Percentiles rank a stretch among this genome's conserved stretches.
These are phyloP conservation scores for Trichophyton equinum DNA, from an alignment of 2,329 filamentous ascomycete species.

Conservation along the genomic window DNA sequence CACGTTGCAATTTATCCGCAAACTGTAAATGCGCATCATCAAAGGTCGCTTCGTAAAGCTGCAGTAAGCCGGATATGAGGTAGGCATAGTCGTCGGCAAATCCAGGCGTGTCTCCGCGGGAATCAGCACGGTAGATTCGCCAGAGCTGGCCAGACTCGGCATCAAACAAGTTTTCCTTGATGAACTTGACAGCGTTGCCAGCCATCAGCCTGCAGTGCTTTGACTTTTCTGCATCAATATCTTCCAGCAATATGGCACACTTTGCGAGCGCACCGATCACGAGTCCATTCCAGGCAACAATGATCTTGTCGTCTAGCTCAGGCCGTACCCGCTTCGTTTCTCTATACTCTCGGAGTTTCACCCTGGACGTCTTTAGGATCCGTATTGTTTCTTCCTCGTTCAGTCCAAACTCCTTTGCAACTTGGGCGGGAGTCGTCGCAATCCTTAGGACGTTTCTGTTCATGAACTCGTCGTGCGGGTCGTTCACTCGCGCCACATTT, in stretches of 20 bases:
- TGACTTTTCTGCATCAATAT: conserved; percentile 46
- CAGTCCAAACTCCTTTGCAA: conserved; percentile 64
- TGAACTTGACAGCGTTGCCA: conserved; percentile 55
- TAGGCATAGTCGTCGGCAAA: conserved; percentile 96
- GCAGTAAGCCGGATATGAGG: conserved; percentile 66
- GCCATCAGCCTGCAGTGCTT: conserved; percentile 54
- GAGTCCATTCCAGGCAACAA: conserved; percentile 78
- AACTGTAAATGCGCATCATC: conserved; percentile 65
- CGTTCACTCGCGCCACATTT: conserved; percentile 69
- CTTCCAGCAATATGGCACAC: conserved; percentile 54
- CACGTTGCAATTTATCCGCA: conserved; percentile 68
- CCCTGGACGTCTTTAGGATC: conserved; percentile 54
- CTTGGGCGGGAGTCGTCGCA: conserved; percentile 51
- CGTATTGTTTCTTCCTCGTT: conserved; percentile 54
- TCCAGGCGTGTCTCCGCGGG: conserved; percentile 51
- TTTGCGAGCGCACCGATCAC: conserved; percentile 73
- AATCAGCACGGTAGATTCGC: conserved; percentile 57
- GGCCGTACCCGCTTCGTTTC: conserved; percentile 64
- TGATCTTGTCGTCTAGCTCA: conserved; percentile 73
- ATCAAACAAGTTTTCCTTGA: conserved; percentile 63
- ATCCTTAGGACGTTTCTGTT: conserved; percentile 82
- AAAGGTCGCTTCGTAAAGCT: conserved; percentile 72
- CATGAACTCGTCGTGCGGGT: conserved; percentile 86
- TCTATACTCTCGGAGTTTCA: conserved; percentile 57
- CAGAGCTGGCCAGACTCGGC: conserved; percentile 49